These are phyloP conservation scores for Botrytis paeoniae DNA, from an alignment of 2,329 filamentous ascomycete genomes.

Conservation along the genomic window DNA sequence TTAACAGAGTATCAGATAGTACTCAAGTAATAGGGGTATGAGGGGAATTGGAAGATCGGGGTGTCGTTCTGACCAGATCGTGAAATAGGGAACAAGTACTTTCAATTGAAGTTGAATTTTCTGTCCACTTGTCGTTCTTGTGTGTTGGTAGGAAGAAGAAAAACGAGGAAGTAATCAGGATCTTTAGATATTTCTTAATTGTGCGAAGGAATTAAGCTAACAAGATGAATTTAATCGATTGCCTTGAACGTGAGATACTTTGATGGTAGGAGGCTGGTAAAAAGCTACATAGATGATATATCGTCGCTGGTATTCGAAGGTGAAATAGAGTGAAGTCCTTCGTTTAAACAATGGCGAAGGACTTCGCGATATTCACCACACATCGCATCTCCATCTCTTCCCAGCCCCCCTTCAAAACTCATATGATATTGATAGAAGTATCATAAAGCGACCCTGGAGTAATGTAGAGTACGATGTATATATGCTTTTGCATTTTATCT, in stretches of 20 bases:
- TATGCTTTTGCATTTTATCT: neutral
- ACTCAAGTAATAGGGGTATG: neutral
- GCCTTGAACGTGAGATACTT: neutral
- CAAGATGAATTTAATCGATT: neutral
- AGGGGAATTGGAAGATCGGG: no score
- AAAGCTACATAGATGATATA: neutral
- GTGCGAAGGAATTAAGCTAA: neutral
- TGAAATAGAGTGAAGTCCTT: neutral
- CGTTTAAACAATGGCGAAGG: neutral
- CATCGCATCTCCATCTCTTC: neutral
- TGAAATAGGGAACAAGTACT: neutral
- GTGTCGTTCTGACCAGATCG: neutral
- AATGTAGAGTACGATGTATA: neutral
- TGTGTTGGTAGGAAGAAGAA: neutral
- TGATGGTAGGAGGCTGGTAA: neutral
- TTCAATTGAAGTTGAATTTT: neutral
- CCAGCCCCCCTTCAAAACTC: neutral
- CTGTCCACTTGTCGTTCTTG: neutral
- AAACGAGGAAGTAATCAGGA: neutral
- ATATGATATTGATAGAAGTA: neutral
- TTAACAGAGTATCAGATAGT: neutral
- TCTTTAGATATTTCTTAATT: neutral
- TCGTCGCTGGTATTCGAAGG: neutral
- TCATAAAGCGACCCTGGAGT: rapidly evolving
- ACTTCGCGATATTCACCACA: neutral